Base-by-base conservation (phyloP, 2,329 filamentous ascomycete species). In the Ceratocystis papillata region DNA sequence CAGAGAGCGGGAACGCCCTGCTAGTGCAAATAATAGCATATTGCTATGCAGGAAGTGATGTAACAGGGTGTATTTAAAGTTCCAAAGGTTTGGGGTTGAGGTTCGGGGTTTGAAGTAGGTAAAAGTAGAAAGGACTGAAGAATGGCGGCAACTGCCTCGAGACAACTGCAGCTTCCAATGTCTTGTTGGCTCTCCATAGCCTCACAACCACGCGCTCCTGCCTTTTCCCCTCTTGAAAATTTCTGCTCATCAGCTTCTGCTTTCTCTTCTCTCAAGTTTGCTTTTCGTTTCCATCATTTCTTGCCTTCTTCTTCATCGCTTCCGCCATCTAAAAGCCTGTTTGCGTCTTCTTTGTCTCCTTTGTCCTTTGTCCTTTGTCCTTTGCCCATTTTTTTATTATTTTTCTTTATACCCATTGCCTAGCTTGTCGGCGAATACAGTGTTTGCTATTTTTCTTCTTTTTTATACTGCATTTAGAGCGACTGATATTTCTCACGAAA, bases 281-380 rank as follows among this genome's bases (percentile, higher is more conserved):
- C 17, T 59, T 30, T 59, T 65, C 17, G 7, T 53, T 62, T 28
- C 15, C 28, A 17, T 60, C 8, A 8, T 33, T 25, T 17, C 33
- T n/a, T 59, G 5, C 6, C n/a, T 59, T 30, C 53, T 59, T 59
- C 25, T 30, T 59, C 28, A 59, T 59, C 53, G n/a, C 33, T 30
- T 15, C 28, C 53, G 17, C 8, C 3, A 6, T 6, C 28, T 33
- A 33, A 59, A 59, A 33, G 28, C 53, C 53, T 8, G 53, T 22
- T 22, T 5, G 17, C 10, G 46, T 50, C 53, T 30, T 50, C 63
- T 33, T 59, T n/a, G 33, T 33, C 30, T 46, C 6, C 28, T 41
- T 22, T 45, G n/a, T 55, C 12, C 15, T n/a, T 37, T 37, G 8
- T 30, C 30, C 6, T 30, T 30, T 37, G 33, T 12, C 46, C 46